phyloP scores from a whole-genome alignment of 345 rosid genomes.

The Eutrema yunnanense region DNA sequence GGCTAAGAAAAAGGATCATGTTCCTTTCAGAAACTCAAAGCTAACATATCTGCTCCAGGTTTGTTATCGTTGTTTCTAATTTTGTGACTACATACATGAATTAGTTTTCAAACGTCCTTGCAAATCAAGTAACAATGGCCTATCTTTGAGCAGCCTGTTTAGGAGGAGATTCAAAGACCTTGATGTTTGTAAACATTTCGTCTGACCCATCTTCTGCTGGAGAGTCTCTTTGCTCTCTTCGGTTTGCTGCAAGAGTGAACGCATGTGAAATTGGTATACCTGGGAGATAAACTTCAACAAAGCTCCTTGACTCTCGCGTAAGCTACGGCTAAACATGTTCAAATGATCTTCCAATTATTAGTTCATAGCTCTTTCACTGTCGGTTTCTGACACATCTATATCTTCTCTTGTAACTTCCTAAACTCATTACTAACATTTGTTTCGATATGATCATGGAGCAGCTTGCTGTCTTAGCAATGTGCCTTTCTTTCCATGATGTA shows the following conservation, averaged over 20 bases:
- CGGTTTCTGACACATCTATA: not conserved
- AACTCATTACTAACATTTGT: constrained; percentile 5
- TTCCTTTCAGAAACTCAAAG: constrained; percentile 84
- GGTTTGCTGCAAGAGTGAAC: constrained; percentile 75
- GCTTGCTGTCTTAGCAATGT: constrained; percentile 16
- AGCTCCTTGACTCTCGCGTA: constrained; percentile 34
- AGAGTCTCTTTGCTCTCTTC: constrained; percentile 69
- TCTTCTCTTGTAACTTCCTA: constrained; percentile 5
- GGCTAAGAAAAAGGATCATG: constrained; percentile 83
- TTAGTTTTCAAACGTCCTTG: not conserved
- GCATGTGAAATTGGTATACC: constrained; percentile 66
- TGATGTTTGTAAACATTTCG: constrained; percentile 70
- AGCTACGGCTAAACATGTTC: constrained; percentile 14
- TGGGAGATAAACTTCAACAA: not conserved
- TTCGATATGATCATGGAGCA: constrained; percentile 1
- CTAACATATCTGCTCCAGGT: constrained; percentile 90
- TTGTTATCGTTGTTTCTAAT: not conserved
- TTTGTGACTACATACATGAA: not conserved
- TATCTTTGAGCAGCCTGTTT: constrained; percentile 57
- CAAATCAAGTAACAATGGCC: not conserved
- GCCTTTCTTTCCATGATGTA: constrained; percentile 15
- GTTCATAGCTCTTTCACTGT: not conserved
- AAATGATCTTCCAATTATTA: not conserved
- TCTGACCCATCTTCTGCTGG: constrained; percentile 59
- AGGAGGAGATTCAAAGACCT: constrained; percentile 75